Conservation (phyloP, 179 eudicot species). For the Amaranthus tricolor region DNA sequence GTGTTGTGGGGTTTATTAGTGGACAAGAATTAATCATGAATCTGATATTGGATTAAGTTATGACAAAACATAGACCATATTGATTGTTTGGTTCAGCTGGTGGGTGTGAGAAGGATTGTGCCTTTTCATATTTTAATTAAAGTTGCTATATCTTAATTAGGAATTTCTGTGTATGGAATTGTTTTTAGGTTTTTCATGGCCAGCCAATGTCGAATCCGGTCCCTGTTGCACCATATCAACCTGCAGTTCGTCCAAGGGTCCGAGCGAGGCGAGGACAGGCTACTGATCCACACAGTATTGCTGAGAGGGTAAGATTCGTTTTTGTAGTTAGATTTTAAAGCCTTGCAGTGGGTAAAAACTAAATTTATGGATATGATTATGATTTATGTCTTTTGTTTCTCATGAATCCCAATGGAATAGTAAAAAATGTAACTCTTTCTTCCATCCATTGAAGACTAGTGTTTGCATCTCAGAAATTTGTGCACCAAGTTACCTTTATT, state of each 20-base stretch:
- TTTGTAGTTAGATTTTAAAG: too few species aligned
- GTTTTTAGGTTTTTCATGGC: constrained; percentile 59
- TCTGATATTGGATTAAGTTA: constrained; percentile 19
- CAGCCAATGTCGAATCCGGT: constrained; percentile 65
- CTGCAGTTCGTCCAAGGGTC: constrained; percentile 83
- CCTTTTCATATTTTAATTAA: constrained; percentile 7
- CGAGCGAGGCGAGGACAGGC: constrained; percentile 99
- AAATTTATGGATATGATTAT: not conserved
- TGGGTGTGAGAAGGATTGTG: not conserved
- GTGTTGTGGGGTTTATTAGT: not conserved
- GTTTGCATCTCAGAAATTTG: not conserved
- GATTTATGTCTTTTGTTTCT: not conserved
- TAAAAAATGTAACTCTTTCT: not conserved
- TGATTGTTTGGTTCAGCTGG: not conserved
- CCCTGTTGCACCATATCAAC: constrained; percentile 67
- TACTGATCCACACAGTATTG: constrained; percentile 99
- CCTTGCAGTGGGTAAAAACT: not conserved
- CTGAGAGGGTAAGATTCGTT: constrained; percentile 73
- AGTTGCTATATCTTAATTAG: constrained; percentile 8
- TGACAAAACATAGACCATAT: not conserved
- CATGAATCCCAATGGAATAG: constrained; percentile 6
- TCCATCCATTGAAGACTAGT: not conserved
- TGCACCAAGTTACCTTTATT: not conserved
- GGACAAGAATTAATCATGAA: not conserved
- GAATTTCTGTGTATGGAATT: constrained; percentile 1